These are phyloP conservation scores for Phytophthora boehmeriae DNA, from an alignment of 352 stramenopile genomes.

Conservation along the genomic window DNA sequence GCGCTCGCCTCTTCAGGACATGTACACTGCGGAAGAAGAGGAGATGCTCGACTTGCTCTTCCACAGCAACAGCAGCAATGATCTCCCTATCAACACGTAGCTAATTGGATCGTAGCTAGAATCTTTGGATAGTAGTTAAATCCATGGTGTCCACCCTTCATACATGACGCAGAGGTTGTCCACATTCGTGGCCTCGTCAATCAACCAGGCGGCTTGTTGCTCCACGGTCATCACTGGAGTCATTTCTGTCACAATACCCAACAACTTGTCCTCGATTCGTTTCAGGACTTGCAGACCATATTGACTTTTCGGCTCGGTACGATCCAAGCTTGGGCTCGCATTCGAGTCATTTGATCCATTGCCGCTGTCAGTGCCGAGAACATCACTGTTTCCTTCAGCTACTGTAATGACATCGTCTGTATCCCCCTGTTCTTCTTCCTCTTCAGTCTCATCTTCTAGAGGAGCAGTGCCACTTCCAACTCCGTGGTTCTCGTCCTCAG, in stretches of 20 bases:
- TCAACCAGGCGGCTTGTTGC: conserved; percentile 82
- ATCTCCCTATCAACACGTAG: conserved; percentile 30
- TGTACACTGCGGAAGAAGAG: conserved; percentile 82
- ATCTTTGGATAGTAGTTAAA: conserved; percentile 39
- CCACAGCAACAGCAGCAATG: conserved; percentile 29
- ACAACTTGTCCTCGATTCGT: conserved; percentile 80
- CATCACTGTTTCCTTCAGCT: conserved; percentile 9
- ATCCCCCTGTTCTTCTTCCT: conserved; percentile 15
- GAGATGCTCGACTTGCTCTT: conserved; percentile 70
- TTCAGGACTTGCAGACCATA: conserved; percentile 74
- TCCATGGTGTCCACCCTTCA: conserved; percentile 90
- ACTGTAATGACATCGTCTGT: conserved; percentile 11
- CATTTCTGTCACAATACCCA: conserved; percentile 53
- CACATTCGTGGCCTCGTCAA: conserved; percentile 72
- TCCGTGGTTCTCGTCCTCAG: conserved; percentile 16
- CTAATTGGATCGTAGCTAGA: background rate
- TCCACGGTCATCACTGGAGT: conserved; percentile 55
- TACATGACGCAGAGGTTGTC: conserved; percentile 91
- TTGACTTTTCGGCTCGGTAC: conserved; percentile 41
- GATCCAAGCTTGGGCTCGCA: conserved; percentile 2
- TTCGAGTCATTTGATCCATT: conserved; percentile 10
- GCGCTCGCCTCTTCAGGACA: conserved; percentile 68
- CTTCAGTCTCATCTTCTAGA: conserved; percentile 17
- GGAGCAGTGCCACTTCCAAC: background rate
- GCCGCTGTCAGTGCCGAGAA: conserved; percentile 19